Evolutionary conservation across 495 filamentous ascomycete species (phyloP), one percentile per base, ranked within the genome.

Genomic region (Trichocladium uniseriatum): DNA sequence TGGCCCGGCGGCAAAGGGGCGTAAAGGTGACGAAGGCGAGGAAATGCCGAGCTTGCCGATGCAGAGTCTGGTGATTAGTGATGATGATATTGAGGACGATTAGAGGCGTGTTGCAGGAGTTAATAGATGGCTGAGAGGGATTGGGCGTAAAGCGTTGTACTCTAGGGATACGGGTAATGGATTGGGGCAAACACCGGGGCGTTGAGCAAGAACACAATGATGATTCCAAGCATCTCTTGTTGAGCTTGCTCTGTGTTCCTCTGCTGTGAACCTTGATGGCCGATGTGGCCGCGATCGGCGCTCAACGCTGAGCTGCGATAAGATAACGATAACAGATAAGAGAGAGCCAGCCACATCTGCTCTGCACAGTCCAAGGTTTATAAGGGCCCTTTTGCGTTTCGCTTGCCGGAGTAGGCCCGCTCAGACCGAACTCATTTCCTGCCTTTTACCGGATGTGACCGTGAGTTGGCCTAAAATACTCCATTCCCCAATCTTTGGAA

Each of bases 1-100:
- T 18, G 42, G 58, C 11, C 18, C 3, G n/a, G 28, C 15, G n/a
- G 31, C 28, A 0, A 24, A 18, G n/a, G 37, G 38, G 18, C 51
- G 20, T 54, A 62, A 36, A 35, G 53, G n/a, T 13, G 35, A 54
- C 18, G 47, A 31, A 43, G 49, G 22, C 28, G 38, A 54, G 36
- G 51, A 52, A 45, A 47, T 50, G 29, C 21, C 65, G 4, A 66
- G 72, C 16, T 67, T 72, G 37, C 68, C 71, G 46, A 72, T 78
- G 38, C 77, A 82, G 64, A 82, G 80, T 43, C 62, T 94, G 49
- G 78, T 89, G 45, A 69, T 97, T 37, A 89, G 83, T 58, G 91
- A 97, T 62, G 92, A 98, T 73, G 92, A 98, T 74, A 97, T 98
- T 66, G 88, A 89, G 66, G 91, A 96, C 69, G 79, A 84, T 61